Base-by-base conservation (phyloP, 306 rosid genomes). In the Cyamopsis tetragonoloba region DNA sequence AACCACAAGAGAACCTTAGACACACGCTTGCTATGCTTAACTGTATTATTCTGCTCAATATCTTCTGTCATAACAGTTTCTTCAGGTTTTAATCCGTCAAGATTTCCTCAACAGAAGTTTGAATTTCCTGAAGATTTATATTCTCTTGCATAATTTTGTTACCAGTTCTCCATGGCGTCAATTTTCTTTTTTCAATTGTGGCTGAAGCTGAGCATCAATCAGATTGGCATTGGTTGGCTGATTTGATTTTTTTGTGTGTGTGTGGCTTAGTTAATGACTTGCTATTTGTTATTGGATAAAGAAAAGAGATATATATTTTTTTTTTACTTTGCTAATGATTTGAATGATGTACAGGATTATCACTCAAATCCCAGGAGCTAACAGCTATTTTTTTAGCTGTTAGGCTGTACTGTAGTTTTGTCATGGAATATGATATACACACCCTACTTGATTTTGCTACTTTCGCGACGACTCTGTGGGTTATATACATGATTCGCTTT, bases 361-460 rank as follows among this genome's bases (percentile, higher is more conserved):
- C 97, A 12, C 95, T 93, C 71, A 93, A 93, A 57, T 86, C 98
- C 68, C 98, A 93, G 79, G 98, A 90, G 13, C 72, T 93, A 61
- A 93, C 98, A 50, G 98, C 98, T 38, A 84, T 93, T 4, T 93
- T 93, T 77, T 80, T 93, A 84, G 98, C 97, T 64, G 96, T 90
- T 77, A 81, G 97, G 86, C 77, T 93, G 77, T 93, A 93, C 77
- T 93, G 98, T 73, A 93, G 97, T 75, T 74, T 93, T 73, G 98
- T 93, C 57, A 90, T 93, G 99, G 99, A 93, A 82, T 90, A 88
- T 79, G 97, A 93, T 78, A 90, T 93, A 71, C 99, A 93, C 83
- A 93, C 99, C 51, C 31, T 93, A 63, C 96, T 93, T 54, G 99
- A 93, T 76, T 81, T 88, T 2, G 90, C 99, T 43, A 93, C 99